Conservation (phyloP, 2,329 filamentous ascomycete genomes). For the Arthrobotrys musiformis region DNA sequence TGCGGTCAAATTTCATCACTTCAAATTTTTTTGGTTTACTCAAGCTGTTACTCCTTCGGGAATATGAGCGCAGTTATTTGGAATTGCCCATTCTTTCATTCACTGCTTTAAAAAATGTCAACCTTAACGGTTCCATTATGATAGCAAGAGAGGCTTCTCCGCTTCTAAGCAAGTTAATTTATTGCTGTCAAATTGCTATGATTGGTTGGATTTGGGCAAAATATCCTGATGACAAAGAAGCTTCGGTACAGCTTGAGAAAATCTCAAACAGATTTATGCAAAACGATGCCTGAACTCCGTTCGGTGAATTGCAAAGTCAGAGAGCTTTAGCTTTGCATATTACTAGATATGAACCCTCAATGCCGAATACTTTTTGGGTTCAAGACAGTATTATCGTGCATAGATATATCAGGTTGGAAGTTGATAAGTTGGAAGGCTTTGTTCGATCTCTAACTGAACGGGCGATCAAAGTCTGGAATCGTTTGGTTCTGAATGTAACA, state of each 20-base stretch:
- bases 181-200: conserved; percentile 2
- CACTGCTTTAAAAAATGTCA: background rate
- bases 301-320: background rate
- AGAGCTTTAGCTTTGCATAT: background rate
- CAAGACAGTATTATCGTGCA: background rate
- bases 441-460: conserved; percentile 8
- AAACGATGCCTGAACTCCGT: background rate
- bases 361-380: conserved; percentile 7
- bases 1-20: background rate
- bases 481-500: conserved; percentile 7
- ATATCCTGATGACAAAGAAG: background rate
- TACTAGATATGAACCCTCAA: background rate
- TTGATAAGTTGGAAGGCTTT: conserved; percentile 9
- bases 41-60: no score
- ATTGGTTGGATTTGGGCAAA: conserved; percentile 1
- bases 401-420: conserved; percentile 5
- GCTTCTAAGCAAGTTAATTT: conserved; percentile 7
- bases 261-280: conserved; percentile 1
- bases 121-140: background rate
- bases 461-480: background rate
- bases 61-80: background rate
- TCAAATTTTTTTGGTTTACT: background rate
- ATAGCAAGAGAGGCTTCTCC: background rate
- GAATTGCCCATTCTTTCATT: background rate
- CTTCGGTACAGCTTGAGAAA: background rate